Percentiles rank a stretch among this genome's conserved stretches.
These are phyloP conservation scores for Hypholoma sublateritium DNA, from an alignment of 768 basidiomycete genomes.

Conservation along the genomic window DNA sequence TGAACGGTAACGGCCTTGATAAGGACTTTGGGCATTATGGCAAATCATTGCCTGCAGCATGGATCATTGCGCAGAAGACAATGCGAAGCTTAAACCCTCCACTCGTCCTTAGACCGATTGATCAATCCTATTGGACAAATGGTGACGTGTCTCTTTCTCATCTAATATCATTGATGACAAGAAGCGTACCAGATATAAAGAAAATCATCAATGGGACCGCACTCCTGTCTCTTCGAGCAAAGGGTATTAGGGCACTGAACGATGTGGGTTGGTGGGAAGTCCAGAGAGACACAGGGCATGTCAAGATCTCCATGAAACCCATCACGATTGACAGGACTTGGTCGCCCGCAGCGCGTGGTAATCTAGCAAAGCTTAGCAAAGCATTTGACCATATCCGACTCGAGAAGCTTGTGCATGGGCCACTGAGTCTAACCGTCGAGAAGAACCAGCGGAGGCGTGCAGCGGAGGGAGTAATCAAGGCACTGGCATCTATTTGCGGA, in stretches of 20 bases:
- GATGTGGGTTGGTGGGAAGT: slow-evolving; percentile 5
- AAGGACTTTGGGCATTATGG: neutral
- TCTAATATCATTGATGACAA: slow-evolving; percentile 5
- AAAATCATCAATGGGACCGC: slow-evolving; percentile 2
- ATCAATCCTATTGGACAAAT: slow-evolving; percentile 1
- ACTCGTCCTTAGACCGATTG: neutral
- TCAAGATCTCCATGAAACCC: neutral
- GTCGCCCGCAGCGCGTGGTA: neutral
- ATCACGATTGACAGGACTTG: neutral
- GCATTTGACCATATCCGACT: neutral
- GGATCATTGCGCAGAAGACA: slow-evolving; percentile 12
- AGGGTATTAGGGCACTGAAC: neutral
- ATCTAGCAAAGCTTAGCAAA: neutral
- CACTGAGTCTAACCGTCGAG: neutral
- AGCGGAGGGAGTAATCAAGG: slow-evolving; percentile 2
- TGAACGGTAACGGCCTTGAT: neutral
- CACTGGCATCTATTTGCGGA: neutral
- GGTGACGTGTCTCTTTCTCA: slow-evolving; percentile 15
- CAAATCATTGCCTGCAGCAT: slow-evolving; percentile 8
- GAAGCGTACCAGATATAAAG: neutral
- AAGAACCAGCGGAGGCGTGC: neutral
- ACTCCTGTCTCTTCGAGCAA: neutral
- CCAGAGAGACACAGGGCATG: neutral
- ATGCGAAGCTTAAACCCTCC: neutral
- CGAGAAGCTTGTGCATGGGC: neutral